Evolutionary conservation across 805 yeast species (phyloP), one percentile per base, ranked within the genome.

Genomic region (Maudiozyma barnettii): DNA sequence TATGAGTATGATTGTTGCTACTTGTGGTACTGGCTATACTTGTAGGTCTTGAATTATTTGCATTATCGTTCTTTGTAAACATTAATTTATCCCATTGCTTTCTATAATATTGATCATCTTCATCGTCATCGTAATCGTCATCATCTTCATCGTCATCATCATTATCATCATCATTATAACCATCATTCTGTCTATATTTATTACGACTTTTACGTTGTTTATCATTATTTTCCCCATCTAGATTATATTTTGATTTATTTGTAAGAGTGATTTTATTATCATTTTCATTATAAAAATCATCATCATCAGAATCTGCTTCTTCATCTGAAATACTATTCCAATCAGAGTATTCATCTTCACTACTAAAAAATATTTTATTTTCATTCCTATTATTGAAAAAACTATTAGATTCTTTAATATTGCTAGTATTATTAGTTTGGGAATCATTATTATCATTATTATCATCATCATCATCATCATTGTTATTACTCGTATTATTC

Each of bases 261-360:
- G 18, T 33, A 33, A n/a, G 16, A 33, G 36, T 33, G 19, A 5
- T 33, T 18, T n/a, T 33, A 21, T 19, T 21, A 21, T 21, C n/a
- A 13, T 37, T 18, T 23, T 39, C 43, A 23, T 29, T 29, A 19
- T 40, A 40, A 18, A 40, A 40, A 10, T 54, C 60, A 18, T 56
- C 58, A 21, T 56, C 59, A 29, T 57, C 62, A 44, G 56, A 54
- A 22, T 57, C 51, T 10, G 53, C 56, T 10, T 57, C 54, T 30
- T 61, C 65, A 38, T 56, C 60, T 3, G 60, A 54, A 3, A 57
- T 41, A n/a, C 60, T 53, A 44, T 62, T 59, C 65, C 65, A 62
- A 45, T 59, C 66, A 5, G 67, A 62, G 33, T 59, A 64, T 14
- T 62, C 65, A 30, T 63, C 69, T 21, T 64, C 69, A 41, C 66